Percentiles rank a stretch among this genome's conserved stretches.
phyloP scores from a whole-genome alignment of 257 asterid species.

The Datura wrightii region DNA sequence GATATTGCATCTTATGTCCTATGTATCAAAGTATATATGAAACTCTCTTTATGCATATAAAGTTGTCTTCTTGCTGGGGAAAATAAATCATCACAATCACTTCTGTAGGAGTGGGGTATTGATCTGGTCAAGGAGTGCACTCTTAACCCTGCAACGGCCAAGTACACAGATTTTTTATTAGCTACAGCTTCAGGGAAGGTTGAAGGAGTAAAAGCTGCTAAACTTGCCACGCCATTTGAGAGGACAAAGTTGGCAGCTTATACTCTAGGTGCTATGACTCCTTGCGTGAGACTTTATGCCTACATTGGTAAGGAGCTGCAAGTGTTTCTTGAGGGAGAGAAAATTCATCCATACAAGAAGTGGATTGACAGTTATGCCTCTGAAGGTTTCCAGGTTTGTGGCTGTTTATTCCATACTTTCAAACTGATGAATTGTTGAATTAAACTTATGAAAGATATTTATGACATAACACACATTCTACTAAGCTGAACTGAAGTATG shows the following conservation, averaged over 20 bases:
- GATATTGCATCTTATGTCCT: constrained; percentile 9
- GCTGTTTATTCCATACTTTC: constrained; percentile 6
- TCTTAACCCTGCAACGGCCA: constrained; percentile 68
- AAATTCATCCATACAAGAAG: constrained; percentile 73
- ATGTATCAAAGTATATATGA: neutral
- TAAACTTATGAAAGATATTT: neutral
- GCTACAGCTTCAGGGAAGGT: constrained; percentile 89
- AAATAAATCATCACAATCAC: constrained; percentile 26
- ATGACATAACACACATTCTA: constrained; percentile 1
- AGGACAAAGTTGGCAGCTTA: constrained; percentile 94
- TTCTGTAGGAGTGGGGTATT: constrained; percentile 78
- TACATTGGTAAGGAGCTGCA: constrained; percentile 77
- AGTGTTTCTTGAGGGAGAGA: constrained; percentile 50
- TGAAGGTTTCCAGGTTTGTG: constrained; percentile 72
- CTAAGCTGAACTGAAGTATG: constrained; percentile 9
- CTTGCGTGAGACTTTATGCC: constrained; percentile 95
- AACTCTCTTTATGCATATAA: constrained; percentile 8
- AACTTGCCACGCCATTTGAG: constrained; percentile 93
- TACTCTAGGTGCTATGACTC: constrained; percentile 94
- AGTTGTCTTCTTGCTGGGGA: constrained; percentile 27
- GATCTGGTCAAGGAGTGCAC: constrained; percentile 59
- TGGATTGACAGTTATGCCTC: constrained; percentile 88
- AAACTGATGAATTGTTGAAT: constrained; percentile 24
- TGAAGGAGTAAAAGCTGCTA: constrained; percentile 82
- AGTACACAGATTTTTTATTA: constrained; percentile 82